These are phyloP conservation scores for Limonomyces culmigenus DNA, from an alignment of 1,284 basidiomycete species.

Conservation along the genomic window DNA sequence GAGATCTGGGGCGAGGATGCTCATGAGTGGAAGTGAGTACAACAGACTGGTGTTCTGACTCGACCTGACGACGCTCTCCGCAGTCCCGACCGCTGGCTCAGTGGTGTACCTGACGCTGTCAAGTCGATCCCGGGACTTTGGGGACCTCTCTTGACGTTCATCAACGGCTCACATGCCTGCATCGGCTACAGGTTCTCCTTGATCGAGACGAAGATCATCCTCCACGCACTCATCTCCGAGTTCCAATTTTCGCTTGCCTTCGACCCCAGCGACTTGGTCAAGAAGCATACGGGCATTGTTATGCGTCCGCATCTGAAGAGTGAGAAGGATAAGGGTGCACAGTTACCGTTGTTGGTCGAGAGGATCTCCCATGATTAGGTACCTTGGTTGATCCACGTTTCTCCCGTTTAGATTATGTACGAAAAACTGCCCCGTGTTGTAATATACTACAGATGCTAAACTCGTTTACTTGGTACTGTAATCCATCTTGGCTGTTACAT, in stretches of 20 bases:
- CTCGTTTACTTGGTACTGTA: too few relatives aligned
- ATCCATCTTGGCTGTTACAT: too few relatives aligned
- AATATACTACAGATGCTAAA: too few relatives aligned
- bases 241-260: slow-evolving; percentile 15
- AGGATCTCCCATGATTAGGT: background rate
- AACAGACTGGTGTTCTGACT: background rate
- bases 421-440: too few relatives aligned
- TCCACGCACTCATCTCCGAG: slow-evolving; percentile 19
- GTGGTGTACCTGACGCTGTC: background rate
- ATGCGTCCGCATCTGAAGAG: background rate
- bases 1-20: slow-evolving; percentile 11
- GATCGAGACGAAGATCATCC: slow-evolving; percentile 22
- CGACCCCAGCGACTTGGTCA: slow-evolving; percentile 12
- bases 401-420: too few relatives aligned
- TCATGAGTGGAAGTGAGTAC: slow-evolving; percentile 6
- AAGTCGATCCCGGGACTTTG: background rate
- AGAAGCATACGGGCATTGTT: slow-evolving; percentile 1
- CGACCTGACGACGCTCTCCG: background rate
- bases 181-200: slow-evolving; percentile 28
- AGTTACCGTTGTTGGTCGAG: slow-evolving; percentile 2
- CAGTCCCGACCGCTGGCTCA: background rate
- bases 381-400: too few relatives aligned
- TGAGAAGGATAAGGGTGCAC: background rate
- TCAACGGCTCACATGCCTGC: slow-evolving; percentile 13
- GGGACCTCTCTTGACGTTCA: slow-evolving; percentile 12